phyloP scores from a whole-genome alignment of 192 early-diverging fungal genomes.

The Coemansia sp. region DNA sequence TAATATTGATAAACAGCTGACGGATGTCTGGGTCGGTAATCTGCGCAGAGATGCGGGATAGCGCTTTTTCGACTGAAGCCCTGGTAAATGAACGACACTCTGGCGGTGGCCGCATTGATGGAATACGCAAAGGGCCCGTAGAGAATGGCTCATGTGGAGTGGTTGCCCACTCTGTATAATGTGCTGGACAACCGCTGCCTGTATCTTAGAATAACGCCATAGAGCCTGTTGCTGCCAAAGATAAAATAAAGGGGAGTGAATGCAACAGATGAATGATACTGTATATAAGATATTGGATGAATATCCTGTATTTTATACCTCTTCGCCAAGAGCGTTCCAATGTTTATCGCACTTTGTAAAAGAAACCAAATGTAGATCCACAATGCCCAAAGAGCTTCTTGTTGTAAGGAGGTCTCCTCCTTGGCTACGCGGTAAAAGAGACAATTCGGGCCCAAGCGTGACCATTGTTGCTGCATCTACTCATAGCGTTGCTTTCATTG shows the following conservation, averaged over 20 bases:
- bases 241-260: neutral
- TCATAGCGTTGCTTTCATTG: too few species aligned
- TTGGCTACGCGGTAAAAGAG: too few species aligned
- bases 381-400: too few species aligned
- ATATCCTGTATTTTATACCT: too few species aligned
- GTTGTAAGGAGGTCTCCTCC: too few species aligned
- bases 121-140: conserved; percentile 19
- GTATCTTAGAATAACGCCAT: conserved; percentile 3
- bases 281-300: neutral
- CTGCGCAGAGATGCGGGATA: conserved; percentile 20
- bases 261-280: neutral
- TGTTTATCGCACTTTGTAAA: too few species aligned
- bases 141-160: conserved; percentile 30
- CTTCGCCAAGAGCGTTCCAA: too few species aligned
- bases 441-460: too few species aligned
- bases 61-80: conserved; percentile 40
- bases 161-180: conserved; percentile 32
- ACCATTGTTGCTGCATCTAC: too few species aligned
- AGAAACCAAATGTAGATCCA: too few species aligned
- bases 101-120: conserved; percentile 48
- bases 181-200: conserved; percentile 43
- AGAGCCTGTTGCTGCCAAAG: neutral
- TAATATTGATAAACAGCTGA: conserved; percentile 60
- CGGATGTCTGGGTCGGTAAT: conserved; percentile 55
- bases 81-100: conserved; percentile 58